Base-by-base conservation (phyloP, 345 rosid genomes). In the Geranium brycei region DNA sequence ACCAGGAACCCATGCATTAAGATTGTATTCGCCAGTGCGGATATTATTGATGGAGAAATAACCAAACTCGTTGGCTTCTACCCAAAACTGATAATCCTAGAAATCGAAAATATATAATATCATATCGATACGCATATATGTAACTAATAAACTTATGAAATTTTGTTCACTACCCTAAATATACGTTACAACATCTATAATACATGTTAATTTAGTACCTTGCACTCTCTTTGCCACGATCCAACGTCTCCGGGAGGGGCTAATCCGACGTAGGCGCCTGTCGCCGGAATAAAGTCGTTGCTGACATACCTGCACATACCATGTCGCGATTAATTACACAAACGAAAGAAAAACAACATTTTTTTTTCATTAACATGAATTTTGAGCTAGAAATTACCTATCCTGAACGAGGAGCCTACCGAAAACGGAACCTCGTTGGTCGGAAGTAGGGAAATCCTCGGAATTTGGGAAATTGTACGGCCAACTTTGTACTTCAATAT, bases 81-180 rank as follows among this genome's bases (percentile, higher is more conserved):
- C 73, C 99, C 97, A 93, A 73, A 93, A 93, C 61, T 90, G 99
- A 65, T 93, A 93, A 16, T 87, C 95, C 97, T 92, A 77, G 57
- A 71, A 68, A 53, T 47, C 3, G 53, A 47, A 8, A 47, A 47
- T 8, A 13, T 23, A 8, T 47, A 47, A 2, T 47, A 6, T 47
- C 53, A 8, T 23, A 23, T 23, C 2, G 28, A 23, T 23, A 23
- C 28, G 6, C 28, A 23, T 23, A 23, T 23, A 23, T 23, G 28
- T 23, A 23, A 23, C 28, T 23, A 23, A 23, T 23, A 23, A 23
- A 23, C 28, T 23, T 23, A 23, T 23, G 28, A 23, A 23, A 23
- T 23, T 23, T 23, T 23, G 28, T 23, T 23, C 28, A 23, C 28
- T 23, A 23, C 28, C 28, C 28, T 23, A 23, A 23, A 23, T 23